phyloP scores from a whole-genome alignment of 2,329 filamentous ascomycete genomes.

The Aspergillus sergii region DNA sequence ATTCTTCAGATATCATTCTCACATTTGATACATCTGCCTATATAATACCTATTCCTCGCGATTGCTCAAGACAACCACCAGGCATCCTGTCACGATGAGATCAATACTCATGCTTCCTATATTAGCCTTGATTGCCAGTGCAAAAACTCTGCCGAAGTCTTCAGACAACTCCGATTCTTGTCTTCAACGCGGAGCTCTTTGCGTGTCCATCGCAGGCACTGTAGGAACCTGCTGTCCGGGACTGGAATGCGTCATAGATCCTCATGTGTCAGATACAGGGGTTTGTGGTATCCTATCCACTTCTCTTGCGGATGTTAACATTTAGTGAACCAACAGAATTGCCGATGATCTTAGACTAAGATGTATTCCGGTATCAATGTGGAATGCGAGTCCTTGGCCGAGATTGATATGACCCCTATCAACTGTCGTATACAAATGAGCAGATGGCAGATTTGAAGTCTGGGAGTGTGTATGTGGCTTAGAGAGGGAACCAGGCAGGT shows the following conservation, averaged over 20 bases:
- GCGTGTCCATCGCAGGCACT: not conserved
- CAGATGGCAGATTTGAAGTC: not conserved
- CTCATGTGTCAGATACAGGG: not conserved
- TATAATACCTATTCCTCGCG: not conserved
- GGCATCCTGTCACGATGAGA: not conserved
- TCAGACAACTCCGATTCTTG: not conserved
- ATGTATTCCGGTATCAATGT: not conserved
- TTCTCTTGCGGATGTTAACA: not conserved
- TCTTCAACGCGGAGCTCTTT: not conserved
- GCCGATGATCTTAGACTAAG: not conserved
- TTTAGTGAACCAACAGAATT: not conserved
- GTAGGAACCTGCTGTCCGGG: not conserved
- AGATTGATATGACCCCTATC: not conserved
- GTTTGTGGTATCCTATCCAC: not conserved
- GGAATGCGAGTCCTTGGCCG: not conserved
- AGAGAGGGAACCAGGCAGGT: not conserved
- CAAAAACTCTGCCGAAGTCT: not conserved
- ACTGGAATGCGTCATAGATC: not conserved
- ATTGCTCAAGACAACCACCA: not conserved
- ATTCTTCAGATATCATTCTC: not conserved
- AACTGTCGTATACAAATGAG: not conserved
- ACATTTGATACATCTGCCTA: accelerated
- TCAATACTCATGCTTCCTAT: not conserved
- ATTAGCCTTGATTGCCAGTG: not conserved
- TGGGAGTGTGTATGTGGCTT: not conserved